These are phyloP conservation scores for Cryphonectria carpinicola DNA, from an alignment of 2,329 filamentous ascomycete genomes.

Conservation along the genomic window DNA sequence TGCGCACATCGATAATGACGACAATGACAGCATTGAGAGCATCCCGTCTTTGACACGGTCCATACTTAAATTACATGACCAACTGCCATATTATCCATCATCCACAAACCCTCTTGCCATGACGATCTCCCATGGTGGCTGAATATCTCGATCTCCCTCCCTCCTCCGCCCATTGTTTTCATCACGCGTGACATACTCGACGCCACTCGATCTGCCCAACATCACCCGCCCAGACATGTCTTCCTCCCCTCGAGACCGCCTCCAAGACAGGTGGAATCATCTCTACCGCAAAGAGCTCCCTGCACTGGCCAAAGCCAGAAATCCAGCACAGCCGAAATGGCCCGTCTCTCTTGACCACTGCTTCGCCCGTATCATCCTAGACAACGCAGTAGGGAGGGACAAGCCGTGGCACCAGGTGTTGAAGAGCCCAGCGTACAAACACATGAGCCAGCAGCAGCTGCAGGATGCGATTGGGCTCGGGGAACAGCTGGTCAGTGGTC, in stretches of 20 bases:
- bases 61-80: background rate
- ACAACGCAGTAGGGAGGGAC: constrained; percentile 17
- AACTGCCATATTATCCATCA: background rate
- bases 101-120: background rate
- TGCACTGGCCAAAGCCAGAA: constrained; percentile 17
- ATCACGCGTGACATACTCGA: background rate
- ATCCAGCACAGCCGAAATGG: constrained; percentile 21
- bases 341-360: constrained; percentile 23
- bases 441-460: constrained; percentile 20
- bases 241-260: constrained; percentile 8
- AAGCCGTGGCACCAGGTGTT: constrained; percentile 19
- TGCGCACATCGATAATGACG: background rate
- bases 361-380: constrained; percentile 22
- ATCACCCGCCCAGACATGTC: background rate
- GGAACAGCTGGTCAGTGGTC: constrained; percentile 6
- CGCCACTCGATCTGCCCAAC: background rate
- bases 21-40: background rate
- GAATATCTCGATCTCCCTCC: no score
- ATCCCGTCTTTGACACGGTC: background rate
- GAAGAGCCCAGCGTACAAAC: constrained; percentile 23
- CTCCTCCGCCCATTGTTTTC: background rate
- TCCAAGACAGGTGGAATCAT: constrained; percentile 13
- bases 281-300: constrained; percentile 18
- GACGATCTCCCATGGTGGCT: background rate
- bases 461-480: constrained; percentile 13